Evolutionary conservation across 805 yeast species (phyloP).

Genomic region (Kodamaea laetipori): DNA sequence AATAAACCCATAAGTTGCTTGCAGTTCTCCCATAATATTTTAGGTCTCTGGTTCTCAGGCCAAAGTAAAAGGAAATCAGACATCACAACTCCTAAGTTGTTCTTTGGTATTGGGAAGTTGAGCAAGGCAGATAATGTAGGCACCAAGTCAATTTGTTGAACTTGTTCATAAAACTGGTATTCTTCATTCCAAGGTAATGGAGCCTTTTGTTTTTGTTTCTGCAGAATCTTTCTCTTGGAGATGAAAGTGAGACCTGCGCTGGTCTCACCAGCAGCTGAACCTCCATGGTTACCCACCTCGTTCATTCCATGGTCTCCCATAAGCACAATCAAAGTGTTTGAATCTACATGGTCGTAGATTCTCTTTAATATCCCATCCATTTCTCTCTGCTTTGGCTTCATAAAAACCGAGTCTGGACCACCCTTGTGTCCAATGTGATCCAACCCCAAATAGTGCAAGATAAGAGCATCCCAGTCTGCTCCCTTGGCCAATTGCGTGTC

Average conservation of each 20-base stretch:
- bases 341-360: conserved; percentile 42
- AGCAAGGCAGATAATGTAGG: conserved; percentile 66
- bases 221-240: conserved; percentile 43
- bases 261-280: conserved; percentile 89
- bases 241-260: conserved; percentile 77
- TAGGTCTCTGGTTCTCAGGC: conserved; percentile 34
- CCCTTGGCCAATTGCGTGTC: conserved; percentile 50
- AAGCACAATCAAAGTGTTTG: conserved; percentile 65
- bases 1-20: conserved; percentile 53
- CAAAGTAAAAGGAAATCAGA: conserved; percentile 58
- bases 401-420: conserved; percentile 79
- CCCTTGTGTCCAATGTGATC: conserved; percentile 99
- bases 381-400: conserved; percentile 81
- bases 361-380: conserved; percentile 71
- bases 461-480: conserved; percentile 76
- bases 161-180: conserved; percentile 52
- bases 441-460: conserved; percentile 87
- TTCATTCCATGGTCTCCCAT: conserved; percentile 98
- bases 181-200: conserved; percentile 44
- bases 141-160: conserved; percentile 73
- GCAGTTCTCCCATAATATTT: conserved; percentile 55
- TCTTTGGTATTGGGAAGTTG: conserved; percentile 68
- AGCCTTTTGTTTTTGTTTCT: conserved; percentile 27
- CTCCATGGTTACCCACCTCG: conserved; percentile 95
- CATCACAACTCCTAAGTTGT: conserved; percentile 73